Evolutionary conservation across 768 basidiomycete species (phyloP), one percentile per base, ranked within the genome.

Genomic region (Boletus bicolor): DNA sequence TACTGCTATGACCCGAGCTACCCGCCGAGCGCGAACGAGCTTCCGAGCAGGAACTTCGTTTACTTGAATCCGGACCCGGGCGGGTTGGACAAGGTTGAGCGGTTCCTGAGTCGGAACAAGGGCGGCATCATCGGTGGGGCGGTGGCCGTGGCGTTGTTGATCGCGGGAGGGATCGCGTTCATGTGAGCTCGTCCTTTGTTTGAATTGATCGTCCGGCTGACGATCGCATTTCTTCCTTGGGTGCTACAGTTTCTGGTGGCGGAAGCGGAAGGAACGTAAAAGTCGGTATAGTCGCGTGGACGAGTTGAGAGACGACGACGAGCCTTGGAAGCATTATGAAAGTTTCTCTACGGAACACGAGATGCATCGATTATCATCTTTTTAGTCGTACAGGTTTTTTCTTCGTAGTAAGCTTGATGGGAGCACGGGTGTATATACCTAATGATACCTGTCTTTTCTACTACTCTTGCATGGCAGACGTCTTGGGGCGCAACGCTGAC

Each of bases 1-100:
- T 84, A 83, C 55, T 84, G 82, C 54, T 83, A 74, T 61, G 75
- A 83, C 62, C 78, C 79, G 15, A 61, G 21, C 82, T 82, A 64
- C 87, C 91, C 67, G 82, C 85, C 68, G 66, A 83, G 67, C 68
- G 84, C 70, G 70, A 72, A 68, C 32, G 65, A 61, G 49, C 49
- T 80, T 1, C 71, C 74, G 0, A 58, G 60, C 3, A 65, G 86
- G 52, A 72, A 79, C 48, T 69, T 74, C 2, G 49, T 39, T 0
- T 86, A 85, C 61, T 72, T 73, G 24, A 71, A 86, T 68, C 86
- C 86, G 6, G 81, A 84, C 63, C 81, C 78, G 11, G 64, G 77
- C 45, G 83, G 80, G 7, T n/a, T 80, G 32, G 44, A 42, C 45
- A 76, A 78, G 57, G 56, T 83, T 28, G 63, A 58, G 44, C 56